Evolutionary conservation across 2,329 filamentous ascomycete genomes (phyloP), one percentile per base, ranked within the genome.

Genomic region (Pezicula carpinea): DNA sequence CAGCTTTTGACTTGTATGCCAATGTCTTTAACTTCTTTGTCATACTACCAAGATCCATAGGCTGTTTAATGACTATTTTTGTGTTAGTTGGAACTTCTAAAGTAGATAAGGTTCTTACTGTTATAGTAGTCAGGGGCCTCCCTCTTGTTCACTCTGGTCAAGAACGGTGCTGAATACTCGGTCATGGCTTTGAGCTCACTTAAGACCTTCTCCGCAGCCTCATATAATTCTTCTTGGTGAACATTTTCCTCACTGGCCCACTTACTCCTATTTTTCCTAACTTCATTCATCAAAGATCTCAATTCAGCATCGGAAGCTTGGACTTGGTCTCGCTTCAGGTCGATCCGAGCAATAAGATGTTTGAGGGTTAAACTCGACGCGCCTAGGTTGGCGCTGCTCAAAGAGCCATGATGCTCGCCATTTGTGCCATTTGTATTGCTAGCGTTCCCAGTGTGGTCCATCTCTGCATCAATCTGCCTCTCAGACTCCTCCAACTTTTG

Each of bases 171-270:
- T 1, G 93, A 96, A 67, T 96, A 95, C 66, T 99, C 93, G 2
- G 90, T 96, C 72, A 95, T 91, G 31, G 93, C 93, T 68, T 97
- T 97, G 47, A 99, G 81, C 66, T 97, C 92, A 62, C 91, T 95
- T 61, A 99, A 76, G 44, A 99, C 93, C 71, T 97, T 97, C 66
- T 99, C 93, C 13, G 93, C 77, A 10, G 93, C 89, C 70, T 99
- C 93, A 64, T 99, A 99, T 5, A 99, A 76, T 68, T 99, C 93
- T 67, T 99, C 93, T 68, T 99, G 93, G 50, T 93, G 92, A 52
- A 99, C 86, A 57, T 95, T 93, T 59, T 99, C 93, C 67, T 97
- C 93, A 65, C 87, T 97, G 3, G 93, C 92, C 93, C 93, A 99
- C 70, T 99, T 99, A 68, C 92, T 97, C 60, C 93, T 79, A 59